phyloP scores from a whole-genome alignment of 2,329 filamentous ascomycete genomes.

The Ophiostoma novo-ulmi region DNA sequence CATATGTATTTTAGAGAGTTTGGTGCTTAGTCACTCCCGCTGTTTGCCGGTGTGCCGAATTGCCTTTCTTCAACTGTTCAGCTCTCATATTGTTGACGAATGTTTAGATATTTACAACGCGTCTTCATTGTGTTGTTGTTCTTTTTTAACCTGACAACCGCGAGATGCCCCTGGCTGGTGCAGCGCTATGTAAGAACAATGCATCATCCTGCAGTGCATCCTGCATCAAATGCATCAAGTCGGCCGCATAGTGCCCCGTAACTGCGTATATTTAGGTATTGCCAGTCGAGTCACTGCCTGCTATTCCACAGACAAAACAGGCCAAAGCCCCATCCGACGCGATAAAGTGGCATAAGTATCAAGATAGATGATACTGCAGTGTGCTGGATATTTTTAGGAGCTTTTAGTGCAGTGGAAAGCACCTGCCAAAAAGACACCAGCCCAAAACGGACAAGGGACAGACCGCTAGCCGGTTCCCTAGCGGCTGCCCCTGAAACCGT shows the following conservation, averaged over 20 bases:
- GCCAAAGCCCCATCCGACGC: neutral
- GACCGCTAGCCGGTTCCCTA: conserved; percentile 2
- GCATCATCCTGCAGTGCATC: neutral
- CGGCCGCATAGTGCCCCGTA: neutral
- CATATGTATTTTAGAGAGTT: neutral
- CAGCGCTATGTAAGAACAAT: conserved; percentile 4
- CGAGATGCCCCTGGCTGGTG: conserved; percentile 5
- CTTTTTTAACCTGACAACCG: neutral
- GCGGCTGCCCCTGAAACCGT: conserved; percentile 9
- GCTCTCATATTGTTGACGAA: neutral
- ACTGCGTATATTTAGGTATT: neutral
- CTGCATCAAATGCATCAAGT: neutral
- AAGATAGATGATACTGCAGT: too few species aligned
- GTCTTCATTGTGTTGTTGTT: neutral
- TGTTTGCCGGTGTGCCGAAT: neutral
- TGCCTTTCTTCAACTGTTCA: neutral
- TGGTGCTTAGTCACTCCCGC: neutral
- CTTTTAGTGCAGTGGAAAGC: neutral
- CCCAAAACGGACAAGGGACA: conserved; percentile 10
- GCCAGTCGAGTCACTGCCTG: neutral
- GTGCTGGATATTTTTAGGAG: conserved; percentile 2
- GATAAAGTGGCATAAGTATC: too few species aligned
- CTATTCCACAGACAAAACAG: too few species aligned
- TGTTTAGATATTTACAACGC: neutral
- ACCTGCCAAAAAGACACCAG: neutral